Percentiles rank a stretch among this genome's conserved stretches.
Evolutionary conservation across 345 rosid species (phyloP).

Genomic region (Syzygium jambos): DNA sequence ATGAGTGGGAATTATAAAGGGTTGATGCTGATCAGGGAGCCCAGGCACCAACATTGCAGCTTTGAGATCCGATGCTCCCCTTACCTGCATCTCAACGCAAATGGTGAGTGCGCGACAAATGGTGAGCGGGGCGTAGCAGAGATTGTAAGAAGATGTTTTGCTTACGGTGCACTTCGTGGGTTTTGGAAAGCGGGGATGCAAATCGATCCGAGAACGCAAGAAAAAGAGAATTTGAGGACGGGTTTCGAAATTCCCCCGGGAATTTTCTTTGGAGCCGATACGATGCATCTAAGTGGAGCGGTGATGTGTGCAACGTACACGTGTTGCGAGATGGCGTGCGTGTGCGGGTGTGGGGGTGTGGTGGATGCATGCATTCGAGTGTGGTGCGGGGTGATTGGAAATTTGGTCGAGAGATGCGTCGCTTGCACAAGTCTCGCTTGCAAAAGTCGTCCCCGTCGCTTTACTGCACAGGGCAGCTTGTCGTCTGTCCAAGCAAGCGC

Average conservation of each 20-base stretch:
- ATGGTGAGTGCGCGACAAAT: background rate
- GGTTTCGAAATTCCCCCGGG: background rate
- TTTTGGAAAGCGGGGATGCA: background rate
- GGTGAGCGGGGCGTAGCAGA: accelerated
- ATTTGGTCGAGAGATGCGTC: background rate
- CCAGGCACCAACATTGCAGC: background rate
- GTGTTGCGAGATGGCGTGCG: background rate
- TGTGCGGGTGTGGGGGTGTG: background rate
- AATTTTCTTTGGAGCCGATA: background rate
- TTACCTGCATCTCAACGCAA: background rate
- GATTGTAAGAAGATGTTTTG: background rate
- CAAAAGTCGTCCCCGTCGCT: background rate
- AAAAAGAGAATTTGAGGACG: background rate
- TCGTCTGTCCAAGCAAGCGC: background rate
- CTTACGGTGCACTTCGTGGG: background rate
- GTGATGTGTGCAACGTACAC: background rate
- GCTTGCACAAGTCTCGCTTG: background rate
- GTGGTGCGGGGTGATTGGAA: background rate
- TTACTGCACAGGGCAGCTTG: background rate
- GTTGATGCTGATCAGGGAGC: background rate
- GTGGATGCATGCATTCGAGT: background rate
- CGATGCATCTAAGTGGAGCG: background rate
- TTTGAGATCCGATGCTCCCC: background rate
- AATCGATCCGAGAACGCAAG: background rate
- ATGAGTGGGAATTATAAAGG: background rate